Percentiles rank a stretch among this genome's conserved stretches.
Conservation (phyloP, 192 early-diverging fungal species). For the Coemansia furcata region DNA sequence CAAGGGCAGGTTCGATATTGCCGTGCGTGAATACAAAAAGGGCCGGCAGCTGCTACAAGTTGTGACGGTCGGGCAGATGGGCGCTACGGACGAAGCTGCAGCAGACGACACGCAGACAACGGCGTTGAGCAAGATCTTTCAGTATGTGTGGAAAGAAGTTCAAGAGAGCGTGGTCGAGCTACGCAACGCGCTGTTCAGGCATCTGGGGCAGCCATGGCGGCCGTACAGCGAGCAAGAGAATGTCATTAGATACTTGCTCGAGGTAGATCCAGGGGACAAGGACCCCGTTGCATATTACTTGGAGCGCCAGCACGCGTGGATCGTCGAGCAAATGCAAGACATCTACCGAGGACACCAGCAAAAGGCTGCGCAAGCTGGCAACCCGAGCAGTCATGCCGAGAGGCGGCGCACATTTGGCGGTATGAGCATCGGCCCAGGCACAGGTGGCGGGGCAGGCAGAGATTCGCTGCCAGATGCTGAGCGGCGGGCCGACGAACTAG, state of each 20-base stretch:
- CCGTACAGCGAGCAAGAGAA: constrained; percentile 88
- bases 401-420: constrained; percentile 12
- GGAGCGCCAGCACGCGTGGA: constrained; percentile 85
- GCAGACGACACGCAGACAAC: constrained; percentile 25
- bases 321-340: constrained; percentile 70
- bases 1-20: constrained; percentile 85
- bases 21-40: constrained; percentile 95
- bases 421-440: neutral
- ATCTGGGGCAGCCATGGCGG: constrained; percentile 72
- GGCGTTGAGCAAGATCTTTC: constrained; percentile 75
- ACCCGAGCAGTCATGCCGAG: constrained; percentile 26
- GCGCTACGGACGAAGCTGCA: neutral
- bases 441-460: neutral
- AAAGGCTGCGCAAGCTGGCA: constrained; percentile 34
- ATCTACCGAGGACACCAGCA: constrained; percentile 62
- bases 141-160: constrained; percentile 92
- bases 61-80: constrained; percentile 43
- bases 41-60: constrained; percentile 78
- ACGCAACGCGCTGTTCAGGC: constrained; percentile 69
- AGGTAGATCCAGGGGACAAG: constrained; percentile 61
- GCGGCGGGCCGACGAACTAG: constrained; percentile 44
- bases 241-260: constrained; percentile 68
- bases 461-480: constrained; percentile 22
- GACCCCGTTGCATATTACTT: constrained; percentile 91
- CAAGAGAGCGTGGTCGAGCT: constrained; percentile 75